Evolutionary conservation across 1,139 yeast genomes (phyloP).

Genomic region (Taphrina confusa): DNA sequence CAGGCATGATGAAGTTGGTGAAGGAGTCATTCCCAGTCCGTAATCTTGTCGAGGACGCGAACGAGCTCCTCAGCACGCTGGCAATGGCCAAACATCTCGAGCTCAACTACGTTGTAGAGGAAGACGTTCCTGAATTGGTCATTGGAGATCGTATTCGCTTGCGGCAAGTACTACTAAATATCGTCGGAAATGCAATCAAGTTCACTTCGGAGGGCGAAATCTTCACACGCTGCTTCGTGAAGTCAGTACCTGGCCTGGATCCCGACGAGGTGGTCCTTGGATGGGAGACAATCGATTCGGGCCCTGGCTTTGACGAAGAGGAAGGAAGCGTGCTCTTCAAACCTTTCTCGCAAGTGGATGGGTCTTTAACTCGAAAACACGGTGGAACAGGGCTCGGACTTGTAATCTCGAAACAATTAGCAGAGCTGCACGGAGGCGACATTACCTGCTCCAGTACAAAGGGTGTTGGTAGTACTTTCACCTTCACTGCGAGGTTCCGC

Average conservation of each 20-base stretch:
- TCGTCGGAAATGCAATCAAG: conserved; percentile 82
- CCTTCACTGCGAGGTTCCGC: conserved; percentile 46
- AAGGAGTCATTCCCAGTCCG: conserved; percentile 73
- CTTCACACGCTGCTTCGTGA: conserved; percentile 44
- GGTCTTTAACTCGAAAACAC: conserved; percentile 41
- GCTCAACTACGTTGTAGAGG: conserved; percentile 72
- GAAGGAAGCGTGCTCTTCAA: conserved; percentile 70
- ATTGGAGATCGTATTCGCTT: conserved; percentile 88
- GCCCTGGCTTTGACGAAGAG: conserved; percentile 74
- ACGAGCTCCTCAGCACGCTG: conserved; percentile 74
- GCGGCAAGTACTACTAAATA: conserved; percentile 83
- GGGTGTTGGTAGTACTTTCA: conserved; percentile 78
- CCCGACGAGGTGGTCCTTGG: conserved; percentile 54
- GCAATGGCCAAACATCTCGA: conserved; percentile 76
- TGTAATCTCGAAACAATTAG: conserved; percentile 87
- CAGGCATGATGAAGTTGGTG: conserved; percentile 79
- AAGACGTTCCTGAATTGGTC: conserved; percentile 74
- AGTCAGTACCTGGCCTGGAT: conserved; percentile 4
- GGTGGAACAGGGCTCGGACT: conserved; percentile 70
- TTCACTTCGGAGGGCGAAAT: conserved; percentile 78
- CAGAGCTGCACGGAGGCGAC: conserved; percentile 68
- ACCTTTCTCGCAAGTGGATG: conserved; percentile 88
- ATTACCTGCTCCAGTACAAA: conserved; percentile 68
- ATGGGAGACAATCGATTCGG: conserved; percentile 79
- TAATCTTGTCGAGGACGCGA: conserved; percentile 76